A percentile compares a stretch with the other conserved stretches of the same genome.
phyloP scores from a whole-genome alignment of 371 early-diverging fungal genomes.

The Umbelopsis sp. region DNA sequence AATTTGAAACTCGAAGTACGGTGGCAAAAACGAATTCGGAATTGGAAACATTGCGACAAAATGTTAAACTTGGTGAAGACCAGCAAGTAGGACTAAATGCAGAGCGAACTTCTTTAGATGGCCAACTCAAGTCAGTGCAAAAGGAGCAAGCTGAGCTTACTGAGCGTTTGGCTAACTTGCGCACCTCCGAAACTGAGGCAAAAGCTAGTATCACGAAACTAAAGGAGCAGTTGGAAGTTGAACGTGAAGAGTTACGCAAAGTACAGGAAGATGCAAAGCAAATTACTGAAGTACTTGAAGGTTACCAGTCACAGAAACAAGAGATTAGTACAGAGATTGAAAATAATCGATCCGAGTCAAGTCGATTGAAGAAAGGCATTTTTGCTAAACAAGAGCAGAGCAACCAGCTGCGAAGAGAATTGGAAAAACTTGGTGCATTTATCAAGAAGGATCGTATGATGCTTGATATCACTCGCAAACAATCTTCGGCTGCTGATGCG shows the following conservation, averaged over 20 bases:
- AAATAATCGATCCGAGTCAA: conserved; percentile 2
- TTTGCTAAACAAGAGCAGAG: conserved; percentile 23
- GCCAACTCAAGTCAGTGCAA: background rate
- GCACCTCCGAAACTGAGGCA: background rate
- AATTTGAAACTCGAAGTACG: background rate
- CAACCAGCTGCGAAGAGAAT: conserved; percentile 13
- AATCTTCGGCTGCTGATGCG: conserved; percentile 54
- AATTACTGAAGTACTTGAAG: background rate
- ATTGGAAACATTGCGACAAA: background rate
- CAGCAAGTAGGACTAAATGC: background rate
- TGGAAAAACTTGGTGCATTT: conserved; percentile 29
- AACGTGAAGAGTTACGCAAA: background rate
- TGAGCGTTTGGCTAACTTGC: background rate
- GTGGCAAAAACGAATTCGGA: background rate
- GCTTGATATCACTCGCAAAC: conserved; percentile 51
- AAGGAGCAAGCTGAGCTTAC: background rate
- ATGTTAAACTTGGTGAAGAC: background rate
- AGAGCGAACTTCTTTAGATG: background rate
- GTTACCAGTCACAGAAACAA: conserved; percentile 13
- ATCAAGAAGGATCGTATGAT: conserved; percentile 50
- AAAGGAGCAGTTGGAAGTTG: background rate
- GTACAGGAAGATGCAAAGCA: background rate
- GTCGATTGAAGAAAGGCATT: conserved; percentile 7
- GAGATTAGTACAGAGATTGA: background rate
- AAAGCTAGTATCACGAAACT: background rate